These are phyloP conservation scores for Polyporus arcularius DNA, from an alignment of 768 basidiomycete genomes.

Conservation along the genomic window DNA sequence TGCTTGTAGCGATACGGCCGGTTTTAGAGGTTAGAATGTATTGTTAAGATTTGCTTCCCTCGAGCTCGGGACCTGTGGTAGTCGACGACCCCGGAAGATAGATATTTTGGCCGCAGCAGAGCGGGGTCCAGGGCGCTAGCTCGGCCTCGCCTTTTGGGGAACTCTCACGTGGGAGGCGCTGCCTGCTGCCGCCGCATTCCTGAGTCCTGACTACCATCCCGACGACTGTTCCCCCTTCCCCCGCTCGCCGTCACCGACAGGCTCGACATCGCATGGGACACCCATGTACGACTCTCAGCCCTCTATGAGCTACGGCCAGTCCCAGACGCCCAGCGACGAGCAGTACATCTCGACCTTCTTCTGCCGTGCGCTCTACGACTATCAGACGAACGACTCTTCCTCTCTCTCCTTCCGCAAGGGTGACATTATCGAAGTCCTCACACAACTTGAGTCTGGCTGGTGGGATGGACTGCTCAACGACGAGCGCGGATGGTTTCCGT, in stretches of 20 bases:
- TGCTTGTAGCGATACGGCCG: too few relatives aligned
- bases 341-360: constrained; percentile 71
- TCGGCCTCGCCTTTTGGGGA: background rate
- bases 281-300: constrained; percentile 21
- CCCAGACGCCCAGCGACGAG: constrained; percentile 41
- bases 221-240: constrained; percentile 4
- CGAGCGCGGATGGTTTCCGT: constrained; percentile 95
- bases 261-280: constrained; percentile 14
- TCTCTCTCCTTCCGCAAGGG: constrained; percentile 85
- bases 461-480: constrained; percentile 94
- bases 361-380: constrained; percentile 92
- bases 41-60: too few relatives aligned
- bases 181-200: constrained; percentile 3
- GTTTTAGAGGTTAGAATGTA: too few relatives aligned
- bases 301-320: constrained; percentile 15
- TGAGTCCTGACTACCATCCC: constrained; percentile 11
- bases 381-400: constrained; percentile 82
- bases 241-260: background rate
- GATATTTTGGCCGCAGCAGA: too few relatives aligned
- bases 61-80: background rate
- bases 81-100: background rate
- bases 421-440: constrained; percentile 93
- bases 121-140: background rate
- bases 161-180: constrained; percentile 19
- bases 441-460: constrained; percentile 92